Base-by-base conservation (phyloP, 2,329 filamentous ascomycete species). In the Myrmaecium sp. region DNA sequence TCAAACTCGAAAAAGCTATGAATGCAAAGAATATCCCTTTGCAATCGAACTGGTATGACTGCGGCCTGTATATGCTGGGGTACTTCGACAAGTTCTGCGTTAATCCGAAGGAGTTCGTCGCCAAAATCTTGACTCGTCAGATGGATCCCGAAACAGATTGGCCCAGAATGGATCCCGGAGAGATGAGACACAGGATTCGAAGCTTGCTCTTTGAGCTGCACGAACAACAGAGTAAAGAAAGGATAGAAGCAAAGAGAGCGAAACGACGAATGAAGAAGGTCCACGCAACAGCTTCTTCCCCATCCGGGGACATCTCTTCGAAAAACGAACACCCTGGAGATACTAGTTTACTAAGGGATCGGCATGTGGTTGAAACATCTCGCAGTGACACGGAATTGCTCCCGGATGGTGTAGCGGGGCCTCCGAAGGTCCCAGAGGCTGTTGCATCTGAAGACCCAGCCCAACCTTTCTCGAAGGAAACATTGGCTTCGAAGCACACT, bases 11-110 rank as follows among this genome's bases (percentile, higher is more conserved):
- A 29, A 57, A 59, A 34, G 69, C 67, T 4, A 71, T 79, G 58
- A 82, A 71, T 20, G 76, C 43, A 19, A 27, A 68, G 32, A 61
- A 65, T 5, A 74, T 94, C 9, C 86, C 89, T 0, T 55, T 66
- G 33, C 89, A 98, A 48, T 55, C 69, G 25, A 95, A 98, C 43
- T 78, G 66, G 38, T 84, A 69, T 33, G 89, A 98, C 46, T 98
- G 89, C 42, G 89, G 89, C 6, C 57, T 94, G 0, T 98, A 78
- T 39, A 57, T 95, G 3, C 57, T 94, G 4, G 77, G 74, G 3
- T 98, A 95, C 42, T 62, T 92, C 28, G 68, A 82, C 36, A 72
- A 78, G 35, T 93, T 98, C 35, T 63, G 91, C 10, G 62, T 69
- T 27, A 56, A 81, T 32, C 86, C 86, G 0, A 69, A 80, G 34